These are phyloP conservation scores for Tetraselmis striata DNA, from an alignment of 139 green algal genomes.

Conservation along the genomic window DNA sequence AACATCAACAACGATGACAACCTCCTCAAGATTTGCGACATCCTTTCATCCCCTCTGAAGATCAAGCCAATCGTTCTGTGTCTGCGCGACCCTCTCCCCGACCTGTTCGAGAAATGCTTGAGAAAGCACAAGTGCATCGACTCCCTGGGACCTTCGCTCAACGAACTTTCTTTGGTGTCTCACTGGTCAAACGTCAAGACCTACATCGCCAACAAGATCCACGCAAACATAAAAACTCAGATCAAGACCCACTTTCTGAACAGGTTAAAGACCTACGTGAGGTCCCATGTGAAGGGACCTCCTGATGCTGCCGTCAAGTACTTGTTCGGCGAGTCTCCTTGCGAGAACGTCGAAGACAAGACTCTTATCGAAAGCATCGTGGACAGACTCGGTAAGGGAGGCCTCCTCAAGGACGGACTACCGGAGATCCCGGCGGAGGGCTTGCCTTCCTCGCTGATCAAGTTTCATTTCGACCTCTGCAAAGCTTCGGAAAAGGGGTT, in stretches of 20 bases:
- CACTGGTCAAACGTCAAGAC: not conserved
- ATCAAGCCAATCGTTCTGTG: not conserved
- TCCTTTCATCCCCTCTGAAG: not conserved
- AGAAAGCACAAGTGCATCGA: not conserved
- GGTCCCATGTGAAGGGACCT: not conserved
- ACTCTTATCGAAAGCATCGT: not conserved
- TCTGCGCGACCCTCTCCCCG: not conserved
- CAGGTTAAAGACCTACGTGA: not conserved
- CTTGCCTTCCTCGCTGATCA: not conserved
- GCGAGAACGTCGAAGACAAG: not conserved
- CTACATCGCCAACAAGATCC: not conserved
- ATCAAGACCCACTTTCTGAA: not conserved
- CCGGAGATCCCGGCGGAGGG: not conserved
- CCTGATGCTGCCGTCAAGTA: not conserved
- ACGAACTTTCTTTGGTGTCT: not conserved
- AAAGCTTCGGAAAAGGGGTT: not conserved
- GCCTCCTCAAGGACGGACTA: not conserved
- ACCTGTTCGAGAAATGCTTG: not conserved
- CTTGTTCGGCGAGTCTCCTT: not conserved
- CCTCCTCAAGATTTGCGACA: not conserved
- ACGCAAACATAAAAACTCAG: not conserved
- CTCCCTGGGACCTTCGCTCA: not conserved
- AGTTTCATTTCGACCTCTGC: not conserved
- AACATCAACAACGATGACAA: not conserved
- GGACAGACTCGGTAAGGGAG: not conserved